These are phyloP conservation scores for Agaricus subrufescens DNA, from an alignment of 768 basidiomycete species.

Conservation along the genomic window DNA sequence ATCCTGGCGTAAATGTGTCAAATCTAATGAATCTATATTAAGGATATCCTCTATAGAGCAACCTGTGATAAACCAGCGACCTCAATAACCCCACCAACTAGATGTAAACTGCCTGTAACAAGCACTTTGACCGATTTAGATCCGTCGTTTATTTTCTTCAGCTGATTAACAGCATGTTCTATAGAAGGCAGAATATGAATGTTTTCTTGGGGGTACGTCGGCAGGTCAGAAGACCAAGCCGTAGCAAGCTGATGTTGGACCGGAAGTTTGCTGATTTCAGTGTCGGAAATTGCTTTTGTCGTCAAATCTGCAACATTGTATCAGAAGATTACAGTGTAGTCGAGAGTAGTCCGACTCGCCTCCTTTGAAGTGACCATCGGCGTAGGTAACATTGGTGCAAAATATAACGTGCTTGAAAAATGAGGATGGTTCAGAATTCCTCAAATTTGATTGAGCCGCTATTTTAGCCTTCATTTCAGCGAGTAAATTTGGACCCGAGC, in stretches of 20 bases:
- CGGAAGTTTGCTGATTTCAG: constrained; percentile 60
- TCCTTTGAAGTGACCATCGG: constrained; percentile 84
- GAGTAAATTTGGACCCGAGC: constrained; percentile 75
- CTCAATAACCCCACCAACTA: constrained; percentile 92
- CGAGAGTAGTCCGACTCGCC: constrained; percentile 40
- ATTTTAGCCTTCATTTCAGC: constrained; percentile 50
- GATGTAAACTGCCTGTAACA: constrained; percentile 88
- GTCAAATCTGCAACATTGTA: constrained; percentile 61
- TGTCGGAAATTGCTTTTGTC: constrained; percentile 55
- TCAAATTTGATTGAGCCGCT: constrained; percentile 33
- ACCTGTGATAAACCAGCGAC: constrained; percentile 76
- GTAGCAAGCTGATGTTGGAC: constrained; percentile 73
- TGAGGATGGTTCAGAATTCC: constrained; percentile 28
- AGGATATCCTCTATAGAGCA: constrained; percentile 42
- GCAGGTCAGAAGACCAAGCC: constrained; percentile 66
- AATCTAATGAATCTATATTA: background rate
- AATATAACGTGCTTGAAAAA: constrained; percentile 90
- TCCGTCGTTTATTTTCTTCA: constrained; percentile 39
- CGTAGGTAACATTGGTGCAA: constrained; percentile 94
- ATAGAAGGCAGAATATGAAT: constrained; percentile 85
- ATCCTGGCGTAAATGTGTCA: too few relatives aligned
- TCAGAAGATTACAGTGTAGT: background rate
- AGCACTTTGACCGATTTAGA: constrained; percentile 50
- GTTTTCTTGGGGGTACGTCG: constrained; percentile 52
- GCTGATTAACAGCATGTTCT: constrained; percentile 76